Base-by-base conservation (phyloP, 495 filamentous ascomycete species). In the Aspergillus mulundensis region DNA sequence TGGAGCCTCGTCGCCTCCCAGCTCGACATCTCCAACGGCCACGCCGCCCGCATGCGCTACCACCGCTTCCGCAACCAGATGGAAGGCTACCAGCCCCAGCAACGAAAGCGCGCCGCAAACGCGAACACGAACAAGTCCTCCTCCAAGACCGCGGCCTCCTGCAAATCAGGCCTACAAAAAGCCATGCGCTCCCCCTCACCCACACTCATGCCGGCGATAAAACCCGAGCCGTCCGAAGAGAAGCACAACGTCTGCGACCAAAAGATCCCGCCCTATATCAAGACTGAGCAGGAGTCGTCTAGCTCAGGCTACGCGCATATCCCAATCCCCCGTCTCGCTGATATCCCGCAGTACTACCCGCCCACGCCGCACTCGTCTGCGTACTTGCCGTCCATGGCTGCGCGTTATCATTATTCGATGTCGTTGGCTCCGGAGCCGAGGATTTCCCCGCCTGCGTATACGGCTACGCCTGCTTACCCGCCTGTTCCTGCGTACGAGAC, bases 11-110 rank as follows among this genome's bases (percentile, higher is more conserved):
- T 91, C 21, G 87, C 88, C 21, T 54, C 68, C 7, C 75, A 85
- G 42, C 66, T 79, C 2, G 75, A 80, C 51, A 88, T 90, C 54
- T 87, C 86, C 58, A 91, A 90, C 64, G 87, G 87, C 62, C 88
- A 91, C 68, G 88, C 88, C 8, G 87, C 88, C 28, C 85, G 88
- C 43, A 91, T 91, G 88, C 85, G 88, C 32, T 91, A 82, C 68
- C 84, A 83, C 19, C 83, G 88, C 39, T 89, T 90, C 73, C 74
- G 73, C 54, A 74, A 79, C 56, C 79, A 83, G 49, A 83, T 84
- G 76, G 82, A 85, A 54, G 78, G 78, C 20, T 36, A 68, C 58
- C 7, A 56, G 61, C 2, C 50, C 70, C 12, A 61, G 5, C 57
- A 68, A 7, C 51, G 62, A 34, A 43, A 53, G 4, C 52, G 58